Evolutionary conservation across 192 early-diverging fungal species (phyloP), one percentile per base, ranked within the genome.

Genomic region (Dissophora globulifera): DNA sequence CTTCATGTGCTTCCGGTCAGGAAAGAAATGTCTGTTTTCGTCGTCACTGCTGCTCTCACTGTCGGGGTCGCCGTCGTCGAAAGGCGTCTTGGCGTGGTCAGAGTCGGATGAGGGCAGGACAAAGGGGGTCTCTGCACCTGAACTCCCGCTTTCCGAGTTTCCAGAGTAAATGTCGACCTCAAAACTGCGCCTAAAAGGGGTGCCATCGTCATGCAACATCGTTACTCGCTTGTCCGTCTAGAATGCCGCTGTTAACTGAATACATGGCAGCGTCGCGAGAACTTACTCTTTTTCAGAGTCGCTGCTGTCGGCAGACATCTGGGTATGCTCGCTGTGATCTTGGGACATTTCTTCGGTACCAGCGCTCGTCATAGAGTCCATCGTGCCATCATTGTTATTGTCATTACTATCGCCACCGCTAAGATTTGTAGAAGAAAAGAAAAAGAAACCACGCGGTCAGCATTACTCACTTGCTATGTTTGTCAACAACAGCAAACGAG

Each of bases 271-370:
- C 35, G 35, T 38, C 35, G 35, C 35, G 16, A 8, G 20, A 19
- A 69, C 58, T 12, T 69, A 69, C 67, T 76, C 72, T 54, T 67
- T 61, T 43, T 76, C 72, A 11, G 58, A 67, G 25, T 76, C 72
- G 7, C 58, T 71, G 47, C 69, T 76, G 26, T 38, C 64, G 4
- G 38, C 47, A 1, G 71, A 59, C 17, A 31, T 19, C 0, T 38
- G 43, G 6, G 62, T 59, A 19, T 50, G 51, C n/a, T 66, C 50
- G 6, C 15, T 30, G 5, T 42, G 58, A 13, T 53, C 71, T 10
- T 46, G 47, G 19, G 15, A 13, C 20, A 15, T 22, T 9, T 64
- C 46, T 0, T 23, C 45, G 20, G 35, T 13, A 20, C 27, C 20
- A 1, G 17, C 23, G 46, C 38, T 49, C 13, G 42, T 20, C n/a